Conservation (phyloP, 768 basidiomycete genomes). For the Dioszegia aurantiaca region DNA sequence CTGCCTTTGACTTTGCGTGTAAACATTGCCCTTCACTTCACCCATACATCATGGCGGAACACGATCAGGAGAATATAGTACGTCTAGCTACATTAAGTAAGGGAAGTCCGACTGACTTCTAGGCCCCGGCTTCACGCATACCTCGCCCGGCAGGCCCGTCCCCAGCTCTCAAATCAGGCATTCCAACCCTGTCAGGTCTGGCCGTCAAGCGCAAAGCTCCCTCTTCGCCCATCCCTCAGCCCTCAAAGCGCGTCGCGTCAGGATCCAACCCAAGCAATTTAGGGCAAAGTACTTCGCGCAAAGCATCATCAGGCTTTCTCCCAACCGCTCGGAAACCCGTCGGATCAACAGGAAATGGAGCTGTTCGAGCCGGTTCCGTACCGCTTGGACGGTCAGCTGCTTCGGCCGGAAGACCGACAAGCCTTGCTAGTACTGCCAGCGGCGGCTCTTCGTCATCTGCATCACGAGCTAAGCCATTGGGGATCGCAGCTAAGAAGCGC, state of each 20-base stretch:
- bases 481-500: constrained; percentile 16
- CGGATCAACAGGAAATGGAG: too few relatives aligned
- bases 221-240: constrained; percentile 25
- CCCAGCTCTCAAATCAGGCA: constrained; percentile 30
- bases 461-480: neutral
- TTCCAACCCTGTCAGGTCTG: constrained; percentile 29
- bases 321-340: constrained; percentile 26
- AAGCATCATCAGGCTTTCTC: constrained; percentile 27
- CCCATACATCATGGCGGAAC: constrained; percentile 29
- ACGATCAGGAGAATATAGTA: constrained; percentile 26
- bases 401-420: constrained; percentile 20
- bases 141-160: constrained; percentile 32
- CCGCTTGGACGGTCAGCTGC: constrained; percentile 12
- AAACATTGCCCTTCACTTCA: constrained; percentile 4
- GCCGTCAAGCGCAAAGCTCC: constrained; percentile 39
- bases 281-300: constrained; percentile 9
- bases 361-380: neutral
- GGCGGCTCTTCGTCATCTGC: constrained; percentile 1
- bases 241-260: constrained; percentile 8
- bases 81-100: neutral
- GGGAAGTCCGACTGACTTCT: neutral
- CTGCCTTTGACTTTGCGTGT: constrained; percentile 16
- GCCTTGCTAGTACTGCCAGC: constrained; percentile 17
- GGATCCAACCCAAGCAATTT: neutral
- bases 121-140: constrained; percentile 35